Evolutionary conservation across 140 eudicot genomes (phyloP).

Genomic region (Ambrosia hybrid): DNA sequence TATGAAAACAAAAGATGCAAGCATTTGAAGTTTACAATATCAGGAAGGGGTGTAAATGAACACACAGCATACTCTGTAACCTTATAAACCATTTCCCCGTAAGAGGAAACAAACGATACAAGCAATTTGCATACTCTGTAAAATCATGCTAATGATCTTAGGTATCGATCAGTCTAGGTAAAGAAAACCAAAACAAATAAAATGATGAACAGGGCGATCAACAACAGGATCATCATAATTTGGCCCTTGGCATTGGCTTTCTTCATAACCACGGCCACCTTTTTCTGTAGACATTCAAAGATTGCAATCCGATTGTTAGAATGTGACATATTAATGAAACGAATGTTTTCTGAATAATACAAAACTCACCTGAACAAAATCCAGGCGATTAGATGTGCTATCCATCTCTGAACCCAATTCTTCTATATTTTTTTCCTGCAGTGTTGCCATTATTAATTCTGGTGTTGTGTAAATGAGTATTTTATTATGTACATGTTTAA

Average conservation of each 20-base stretch:
- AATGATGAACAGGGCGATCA: constrained; percentile 61
- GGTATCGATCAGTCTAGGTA: constrained; percentile 33
- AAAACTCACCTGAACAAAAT: constrained; percentile 68
- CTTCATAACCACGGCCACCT: constrained; percentile 54
- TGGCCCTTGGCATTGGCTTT: constrained; percentile 92
- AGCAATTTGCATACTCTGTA: not conserved
- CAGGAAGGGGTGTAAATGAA: too few relatives aligned
- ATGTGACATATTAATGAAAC: not conserved
- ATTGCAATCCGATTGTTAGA: not conserved
- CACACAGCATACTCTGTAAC: too few relatives aligned
- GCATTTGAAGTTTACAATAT: too few relatives aligned
- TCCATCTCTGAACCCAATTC: constrained; percentile 91
- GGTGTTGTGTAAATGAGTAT: constrained; percentile 10
- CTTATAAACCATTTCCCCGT: too few relatives aligned
- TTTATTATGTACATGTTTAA: too few relatives aligned
- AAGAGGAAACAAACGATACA: too few relatives aligned
- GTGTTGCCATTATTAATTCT: not conserved
- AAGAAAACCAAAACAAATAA: constrained; percentile 69
- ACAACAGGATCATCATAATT: constrained; percentile 64
- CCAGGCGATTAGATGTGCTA: constrained; percentile 85
- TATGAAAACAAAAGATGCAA: too few relatives aligned
- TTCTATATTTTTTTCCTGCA: constrained; percentile 71
- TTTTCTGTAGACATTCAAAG: constrained; percentile 40
- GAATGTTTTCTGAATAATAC: not conserved
- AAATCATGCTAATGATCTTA: not conserved